phyloP scores from a whole-genome alignment of 345 rosid genomes.

The Boechera divaricarpa region DNA sequence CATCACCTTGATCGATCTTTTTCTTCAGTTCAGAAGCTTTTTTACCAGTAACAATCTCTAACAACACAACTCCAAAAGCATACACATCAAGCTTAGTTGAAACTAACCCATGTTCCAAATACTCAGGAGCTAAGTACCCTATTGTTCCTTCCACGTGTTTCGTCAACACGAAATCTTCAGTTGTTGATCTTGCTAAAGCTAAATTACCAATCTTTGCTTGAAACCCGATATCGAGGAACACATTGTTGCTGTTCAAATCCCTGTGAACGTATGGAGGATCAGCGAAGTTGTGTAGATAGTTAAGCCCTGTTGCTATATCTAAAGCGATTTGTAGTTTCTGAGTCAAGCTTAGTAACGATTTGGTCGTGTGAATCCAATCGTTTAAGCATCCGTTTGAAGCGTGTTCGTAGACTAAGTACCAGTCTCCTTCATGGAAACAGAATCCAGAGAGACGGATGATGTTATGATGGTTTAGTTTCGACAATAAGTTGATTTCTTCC shows the following conservation, averaged over 20 bases:
- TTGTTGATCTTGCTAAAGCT: slow-evolving; percentile 66
- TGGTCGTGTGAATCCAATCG: slow-evolving; percentile 61
- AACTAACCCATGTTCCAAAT: slow-evolving; percentile 73
- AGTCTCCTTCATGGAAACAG: slow-evolving; percentile 65
- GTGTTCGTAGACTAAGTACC: slow-evolving; percentile 81
- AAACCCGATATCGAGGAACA: slow-evolving; percentile 81
- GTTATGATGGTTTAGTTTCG: slow-evolving; percentile 70
- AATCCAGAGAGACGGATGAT: slow-evolving; percentile 75
- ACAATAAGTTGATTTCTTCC: slow-evolving; percentile 65
- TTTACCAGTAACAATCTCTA: slow-evolving; percentile 72
- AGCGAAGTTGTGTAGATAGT: slow-evolving; percentile 65
- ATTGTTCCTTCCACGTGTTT: slow-evolving; percentile 81
- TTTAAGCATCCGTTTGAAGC: slow-evolving; percentile 72
- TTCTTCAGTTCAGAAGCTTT: slow-evolving; percentile 52
- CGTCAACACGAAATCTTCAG: slow-evolving; percentile 68
- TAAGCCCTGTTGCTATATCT: slow-evolving; percentile 80
- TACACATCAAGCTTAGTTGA: slow-evolving; percentile 82
- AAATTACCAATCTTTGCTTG: slow-evolving; percentile 79
- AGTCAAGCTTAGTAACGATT: slow-evolving; percentile 54
- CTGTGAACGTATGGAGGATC: slow-evolving; percentile 64
- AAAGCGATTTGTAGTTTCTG: slow-evolving; percentile 67
- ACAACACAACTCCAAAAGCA: slow-evolving; percentile 75
- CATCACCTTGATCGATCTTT: slow-evolving; percentile 41
- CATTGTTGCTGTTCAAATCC: slow-evolving; percentile 67
- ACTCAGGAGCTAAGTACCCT: slow-evolving; percentile 91